phyloP scores from a whole-genome alignment of 2,329 filamentous ascomycete species.

The Monosporascus sp. region DNA sequence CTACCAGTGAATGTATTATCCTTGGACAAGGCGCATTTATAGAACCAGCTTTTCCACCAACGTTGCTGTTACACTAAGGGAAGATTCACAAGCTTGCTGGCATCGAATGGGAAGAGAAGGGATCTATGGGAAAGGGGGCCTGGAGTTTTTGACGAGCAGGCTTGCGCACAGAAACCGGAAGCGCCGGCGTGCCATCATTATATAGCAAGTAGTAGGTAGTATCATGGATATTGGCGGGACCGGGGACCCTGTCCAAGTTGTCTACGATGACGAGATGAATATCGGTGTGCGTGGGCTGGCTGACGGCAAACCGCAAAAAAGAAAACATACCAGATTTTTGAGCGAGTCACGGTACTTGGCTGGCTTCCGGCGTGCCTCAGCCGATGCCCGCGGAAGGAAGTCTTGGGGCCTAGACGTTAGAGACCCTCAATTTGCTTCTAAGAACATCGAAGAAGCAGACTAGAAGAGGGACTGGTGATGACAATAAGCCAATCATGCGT shows the following conservation, averaged over 20 bases:
- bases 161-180: background rate
- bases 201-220: background rate
- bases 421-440: background rate
- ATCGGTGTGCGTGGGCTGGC: background rate
- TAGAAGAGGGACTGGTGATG: background rate
- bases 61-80: background rate
- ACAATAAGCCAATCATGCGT: background rate
- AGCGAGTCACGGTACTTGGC: too few species aligned
- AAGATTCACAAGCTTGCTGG: background rate
- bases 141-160: constrained; percentile 1
- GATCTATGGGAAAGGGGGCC: constrained; percentile 8
- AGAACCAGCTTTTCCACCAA: background rate
- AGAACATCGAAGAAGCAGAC: background rate
- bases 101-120: background rate
- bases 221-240: background rate
- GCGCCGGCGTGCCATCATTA: background rate
- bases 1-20: background rate
- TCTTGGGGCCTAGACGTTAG: background rate
- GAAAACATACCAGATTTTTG: background rate
- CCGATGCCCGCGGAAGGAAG: background rate
- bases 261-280: background rate
- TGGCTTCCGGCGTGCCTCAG: too few species aligned
- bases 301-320: background rate
- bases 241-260: background rate
- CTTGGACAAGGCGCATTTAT: background rate